Base-by-base conservation (phyloP, 78 protist genomes). In the Dictyostelium citrinum region DNA sequence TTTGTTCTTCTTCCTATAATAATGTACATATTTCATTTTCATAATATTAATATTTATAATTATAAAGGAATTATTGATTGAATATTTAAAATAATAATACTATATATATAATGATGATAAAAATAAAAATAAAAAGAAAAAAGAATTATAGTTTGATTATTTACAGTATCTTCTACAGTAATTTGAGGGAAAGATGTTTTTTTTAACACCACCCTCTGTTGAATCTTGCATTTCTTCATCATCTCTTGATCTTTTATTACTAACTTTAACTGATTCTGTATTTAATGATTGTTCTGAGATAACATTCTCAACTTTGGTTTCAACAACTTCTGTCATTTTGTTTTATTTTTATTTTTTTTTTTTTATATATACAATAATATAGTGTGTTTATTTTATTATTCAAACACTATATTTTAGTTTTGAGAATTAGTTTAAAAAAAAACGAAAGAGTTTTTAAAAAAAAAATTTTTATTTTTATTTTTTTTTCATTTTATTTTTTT, bases 111-210 rank as follows among this genome's bases (percentile, higher is more conserved):
- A n/a, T n/a, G n/a, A n/a, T n/a, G n/a, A n/a, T n/a, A n/a, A 8
- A 49, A 49, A 16, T 14, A 55, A 55, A 55, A 55, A 20, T 20
- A 55, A 20, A 5, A 55, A 55, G 5, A 20, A 20, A 55, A 55
- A 55, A 55, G 5, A 55, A 55, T 60, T 60, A 60, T n/a, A 60
- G 27, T 27, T 22, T 27, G 35, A 41, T 41, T 10, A 75, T 9
- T 45, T 77, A 77, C 83, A n/a, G 83, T 45, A 77, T 81, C 75
- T 41, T 85, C 92, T 3, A 85, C 37, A 16, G 84, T 85, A 41
- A 85, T 85, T 61, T 85, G 92, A 31, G 92, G 67, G 58, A 85
- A 85, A 29, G 61, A 60, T 76, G 92, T 81, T 64, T 85, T 85
- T n/a, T 55, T 85, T 85, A n/a, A 61, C 37, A 70, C 75, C 58